Evolutionary conservation across 306 rosid genomes (phyloP), one percentile per base, ranked within the genome.

Genomic region (Astragalus glycyphyllos): DNA sequence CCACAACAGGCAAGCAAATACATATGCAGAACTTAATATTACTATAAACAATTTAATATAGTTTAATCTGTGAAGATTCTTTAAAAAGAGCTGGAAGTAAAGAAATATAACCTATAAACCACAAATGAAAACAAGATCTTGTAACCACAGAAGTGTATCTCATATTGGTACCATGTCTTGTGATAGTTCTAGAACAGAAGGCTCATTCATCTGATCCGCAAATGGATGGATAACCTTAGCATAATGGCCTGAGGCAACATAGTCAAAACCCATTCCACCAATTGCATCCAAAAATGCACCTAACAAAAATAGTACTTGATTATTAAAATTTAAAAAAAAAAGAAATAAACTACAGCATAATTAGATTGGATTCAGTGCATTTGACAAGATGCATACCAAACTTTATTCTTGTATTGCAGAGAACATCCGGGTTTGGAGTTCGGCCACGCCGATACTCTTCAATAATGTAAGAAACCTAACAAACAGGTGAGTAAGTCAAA

Each of bases 261-360:
- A 91, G 76, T 94, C 91, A 77, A 90, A 94, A 11, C 87, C 82
- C 97, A 89, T 89, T 37, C 65, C 66, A 69, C 78, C 71, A 53
- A 89, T 87, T 60, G 98, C 97, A 69, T 94, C 92, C 91, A 94
- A 83, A 86, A 94, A 94, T 11, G 97, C 96, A 83, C 98, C 98
- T 94, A 77, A 77, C 20, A 51, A 8, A 58, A 34, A 17, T 13
- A 26, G 31, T 4, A 26, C 31, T 0, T 34, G 14, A 49, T 63
- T 58, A 60, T 63, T 31, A 54, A 75, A 58, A 38, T 15, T 15
- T n/a, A 69, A 1, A 56, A 14, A 63, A 73, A 1, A 41, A 1
- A 29, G 11, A 11, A 69, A 37, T 15, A 73, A 45, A 77, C 45
- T 16, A 41, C 48, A 47, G 50, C 10, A 2, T 10, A 46, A 26